Evolutionary conservation across 2,329 filamentous ascomycete genomes (phyloP).

Genomic region (Monilinia fructigena): DNA sequence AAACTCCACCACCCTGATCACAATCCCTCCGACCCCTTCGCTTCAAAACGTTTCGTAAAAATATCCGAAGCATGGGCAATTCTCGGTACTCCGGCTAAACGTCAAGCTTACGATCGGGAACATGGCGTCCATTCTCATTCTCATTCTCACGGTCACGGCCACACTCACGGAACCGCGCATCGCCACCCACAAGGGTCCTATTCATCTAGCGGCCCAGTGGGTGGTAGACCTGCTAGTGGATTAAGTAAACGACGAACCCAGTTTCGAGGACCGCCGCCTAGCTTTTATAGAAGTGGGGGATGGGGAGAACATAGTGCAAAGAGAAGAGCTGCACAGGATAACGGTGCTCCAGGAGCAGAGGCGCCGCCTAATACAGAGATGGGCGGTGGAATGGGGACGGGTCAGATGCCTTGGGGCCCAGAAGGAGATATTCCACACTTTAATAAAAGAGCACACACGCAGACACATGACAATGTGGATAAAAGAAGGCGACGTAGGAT

Average conservation of each 20-base stretch:
- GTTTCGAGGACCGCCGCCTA: conserved; percentile 84
- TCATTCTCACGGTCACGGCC: conserved; percentile 9
- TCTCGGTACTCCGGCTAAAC: conserved; percentile 71
- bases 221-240: conserved; percentile 76
- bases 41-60: conserved; percentile 73
- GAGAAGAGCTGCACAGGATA: conserved; percentile 51
- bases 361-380: conserved; percentile 32
- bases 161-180: conserved; percentile 27
- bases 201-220: conserved; percentile 61
- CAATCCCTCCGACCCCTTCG: conserved; percentile 72
- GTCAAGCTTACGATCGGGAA: conserved; percentile 77
- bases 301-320: conserved; percentile 68
- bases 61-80: conserved; percentile 82
- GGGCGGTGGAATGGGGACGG: conserved; percentile 58
- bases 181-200: conserved; percentile 48
- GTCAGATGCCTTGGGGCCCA: conserved; percentile 49
- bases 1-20: conserved; percentile 91
- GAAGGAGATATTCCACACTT: conserved; percentile 71
- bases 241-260: conserved; percentile 72
- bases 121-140: conserved; percentile 24
- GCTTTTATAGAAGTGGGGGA: conserved; percentile 79
- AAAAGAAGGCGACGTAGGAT: conserved; percentile 38
- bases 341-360: conserved; percentile 27
- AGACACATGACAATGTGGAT: conserved; percentile 59
- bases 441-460: conserved; percentile 68